These are phyloP conservation scores for Suillus placidus DNA, from an alignment of 768 basidiomycete species.

Conservation along the genomic window DNA sequence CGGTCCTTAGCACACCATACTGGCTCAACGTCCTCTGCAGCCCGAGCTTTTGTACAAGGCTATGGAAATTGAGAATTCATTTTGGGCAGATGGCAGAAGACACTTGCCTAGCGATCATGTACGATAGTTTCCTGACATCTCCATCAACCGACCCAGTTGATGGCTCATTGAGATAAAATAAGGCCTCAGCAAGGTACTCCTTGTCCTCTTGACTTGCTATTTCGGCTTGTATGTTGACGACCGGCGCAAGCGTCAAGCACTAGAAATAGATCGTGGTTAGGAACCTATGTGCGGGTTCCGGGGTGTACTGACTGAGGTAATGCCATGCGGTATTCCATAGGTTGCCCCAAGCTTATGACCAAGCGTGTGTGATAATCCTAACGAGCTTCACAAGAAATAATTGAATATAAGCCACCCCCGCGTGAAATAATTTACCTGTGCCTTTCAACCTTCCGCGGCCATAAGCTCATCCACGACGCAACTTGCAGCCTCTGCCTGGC, in stretches of 20 bases:
- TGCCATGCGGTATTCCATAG: slow-evolving; percentile 80
- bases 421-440: slow-evolving; percentile 46
- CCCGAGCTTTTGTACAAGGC: slow-evolving; percentile 62
- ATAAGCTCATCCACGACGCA: slow-evolving; percentile 81
- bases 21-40: slow-evolving; percentile 58
- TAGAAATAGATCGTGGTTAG: slow-evolving; percentile 28
- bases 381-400: slow-evolving; percentile 41
- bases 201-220: slow-evolving; percentile 64
- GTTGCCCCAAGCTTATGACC: slow-evolving; percentile 74
- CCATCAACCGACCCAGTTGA: slow-evolving; percentile 66
- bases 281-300: neutral
- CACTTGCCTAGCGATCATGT: slow-evolving; percentile 56
- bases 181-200: slow-evolving; percentile 53
- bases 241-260: slow-evolving; percentile 74
- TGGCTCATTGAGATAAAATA: slow-evolving; percentile 61
- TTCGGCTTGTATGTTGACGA: slow-evolving; percentile 60
- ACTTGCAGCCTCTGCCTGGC: slow-evolving; percentile 69
- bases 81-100: neutral
- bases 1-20: slow-evolving; percentile 64
- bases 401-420: neutral
- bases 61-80: slow-evolving; percentile 29
- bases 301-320: slow-evolving; percentile 65
- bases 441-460: slow-evolving; percentile 61
- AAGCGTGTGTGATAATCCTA: slow-evolving; percentile 77
- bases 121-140: slow-evolving; percentile 58